Conservation (phyloP, 129 eudicot genomes). For the Glebionis coronaria region DNA sequence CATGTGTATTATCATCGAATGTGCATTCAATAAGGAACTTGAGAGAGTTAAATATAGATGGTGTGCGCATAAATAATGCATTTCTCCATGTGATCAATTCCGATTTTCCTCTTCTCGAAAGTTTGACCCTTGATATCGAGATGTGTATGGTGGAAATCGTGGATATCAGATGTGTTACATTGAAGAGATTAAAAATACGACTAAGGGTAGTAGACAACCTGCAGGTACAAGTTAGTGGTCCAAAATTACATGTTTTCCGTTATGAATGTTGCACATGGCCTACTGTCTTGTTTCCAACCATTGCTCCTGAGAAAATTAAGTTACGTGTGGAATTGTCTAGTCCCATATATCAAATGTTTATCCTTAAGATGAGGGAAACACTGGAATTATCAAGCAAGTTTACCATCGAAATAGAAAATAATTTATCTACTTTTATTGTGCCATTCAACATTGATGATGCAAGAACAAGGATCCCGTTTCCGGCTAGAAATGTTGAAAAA, state of each 20-base stretch:
- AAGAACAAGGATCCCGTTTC: too few species aligned
- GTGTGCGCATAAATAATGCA: background rate
- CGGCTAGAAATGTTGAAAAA: too few species aligned
- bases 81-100: background rate
- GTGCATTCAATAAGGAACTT: background rate
- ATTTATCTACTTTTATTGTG: too few species aligned
- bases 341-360: too few species aligned
- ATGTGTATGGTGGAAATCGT: background rate
- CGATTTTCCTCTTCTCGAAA: conserved; percentile 4
- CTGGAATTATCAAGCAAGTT: too few species aligned
- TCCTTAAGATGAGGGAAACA: too few species aligned
- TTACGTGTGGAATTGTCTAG: too few species aligned
- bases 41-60: background rate
- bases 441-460: too few species aligned
- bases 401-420: too few species aligned
- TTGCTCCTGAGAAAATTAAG: too few species aligned
- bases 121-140: background rate
- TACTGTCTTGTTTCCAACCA: too few species aligned
- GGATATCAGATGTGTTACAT: background rate
- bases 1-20: background rate
- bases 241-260: background rate
- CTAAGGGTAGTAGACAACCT: too few species aligned
- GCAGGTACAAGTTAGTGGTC: background rate
- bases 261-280: background rate
- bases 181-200: background rate